phyloP scores from a whole-genome alignment of 257 asterid species.

The Capsicum baccatum region DNA sequence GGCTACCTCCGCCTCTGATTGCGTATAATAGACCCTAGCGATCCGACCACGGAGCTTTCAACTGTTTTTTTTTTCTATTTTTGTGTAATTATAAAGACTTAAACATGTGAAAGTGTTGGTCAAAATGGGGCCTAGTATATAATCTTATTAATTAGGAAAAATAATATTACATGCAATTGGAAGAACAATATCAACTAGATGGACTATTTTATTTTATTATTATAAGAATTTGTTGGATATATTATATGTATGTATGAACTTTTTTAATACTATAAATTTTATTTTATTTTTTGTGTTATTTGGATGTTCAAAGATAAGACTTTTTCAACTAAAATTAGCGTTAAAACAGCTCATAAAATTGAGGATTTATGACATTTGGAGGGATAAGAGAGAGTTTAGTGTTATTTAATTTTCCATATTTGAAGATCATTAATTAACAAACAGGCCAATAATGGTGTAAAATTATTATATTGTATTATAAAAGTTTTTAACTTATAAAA shows the following conservation, averaged over 20 bases:
- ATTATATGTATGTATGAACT: neutral
- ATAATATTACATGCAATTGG: neutral
- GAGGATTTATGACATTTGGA: constrained; percentile 25
- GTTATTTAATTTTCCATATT: constrained; percentile 4
- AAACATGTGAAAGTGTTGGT: constrained; percentile 6
- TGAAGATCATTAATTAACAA: neutral
- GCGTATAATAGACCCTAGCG: too few relatives aligned
- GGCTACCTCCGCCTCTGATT: too few relatives aligned
- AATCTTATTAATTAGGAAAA: neutral
- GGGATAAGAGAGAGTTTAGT: neutral
- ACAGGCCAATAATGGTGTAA: neutral
- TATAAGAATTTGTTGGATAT: neutral
- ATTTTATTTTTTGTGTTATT: neutral
- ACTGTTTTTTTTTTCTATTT: too few relatives aligned
- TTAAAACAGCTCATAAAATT: constrained; percentile 13
- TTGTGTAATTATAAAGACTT: neutral
- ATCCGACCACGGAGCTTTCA: too few relatives aligned
- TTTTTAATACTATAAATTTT: too few relatives aligned
- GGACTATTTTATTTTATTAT: neutral
- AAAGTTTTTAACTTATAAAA: neutral
- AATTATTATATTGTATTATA: neutral
- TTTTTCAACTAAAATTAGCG: neutral
- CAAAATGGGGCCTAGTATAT: constrained; percentile 7
- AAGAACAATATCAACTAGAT: neutral
- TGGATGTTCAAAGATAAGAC: neutral